Conservation (phyloP, 163 green algal genomes). For the Chlamydomonas reinhardtii region DNA sequence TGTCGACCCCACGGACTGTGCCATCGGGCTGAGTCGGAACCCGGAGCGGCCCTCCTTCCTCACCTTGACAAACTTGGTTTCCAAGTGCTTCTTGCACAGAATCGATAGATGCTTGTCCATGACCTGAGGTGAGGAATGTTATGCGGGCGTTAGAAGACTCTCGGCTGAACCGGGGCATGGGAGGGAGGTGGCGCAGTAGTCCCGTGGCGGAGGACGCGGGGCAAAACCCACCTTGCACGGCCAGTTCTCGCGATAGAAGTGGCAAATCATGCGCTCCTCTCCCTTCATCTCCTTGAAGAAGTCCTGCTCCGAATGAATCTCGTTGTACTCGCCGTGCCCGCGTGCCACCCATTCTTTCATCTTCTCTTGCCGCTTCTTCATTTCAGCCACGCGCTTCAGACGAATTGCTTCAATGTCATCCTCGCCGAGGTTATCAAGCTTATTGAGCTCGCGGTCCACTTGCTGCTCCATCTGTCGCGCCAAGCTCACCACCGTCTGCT, state of each 20-base stretch:
- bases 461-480: slow-evolving; percentile 87
- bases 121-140: slow-evolving; percentile 68
- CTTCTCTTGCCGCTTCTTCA: slow-evolving; percentile 82
- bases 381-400: slow-evolving; percentile 78
- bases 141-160: too few species aligned
- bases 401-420: slow-evolving; percentile 89
- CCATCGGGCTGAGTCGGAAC: too few species aligned
- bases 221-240: slow-evolving; percentile 88
- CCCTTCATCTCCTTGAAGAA: slow-evolving; percentile 97
- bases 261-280: slow-evolving; percentile 93
- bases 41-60: background rate
- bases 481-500: slow-evolving; percentile 79
- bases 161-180: too few species aligned
- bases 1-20: too few species aligned
- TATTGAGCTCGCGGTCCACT: slow-evolving; percentile 87
- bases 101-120: slow-evolving; percentile 96
- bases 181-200: background rate
- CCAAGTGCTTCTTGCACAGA: slow-evolving; percentile 90
- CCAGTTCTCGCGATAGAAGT: slow-evolving; percentile 96
- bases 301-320: slow-evolving; percentile 87
- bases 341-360: slow-evolving; percentile 84
- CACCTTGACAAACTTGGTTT: slow-evolving; percentile 97
- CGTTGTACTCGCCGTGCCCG: slow-evolving; percentile 90
- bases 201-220: background rate
- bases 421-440: slow-evolving; percentile 90